Evolutionary conservation across 805 yeast genomes (phyloP), one percentile per base, ranked within the genome.

Genomic region (Saccharomycopsis lassenensis): DNA sequence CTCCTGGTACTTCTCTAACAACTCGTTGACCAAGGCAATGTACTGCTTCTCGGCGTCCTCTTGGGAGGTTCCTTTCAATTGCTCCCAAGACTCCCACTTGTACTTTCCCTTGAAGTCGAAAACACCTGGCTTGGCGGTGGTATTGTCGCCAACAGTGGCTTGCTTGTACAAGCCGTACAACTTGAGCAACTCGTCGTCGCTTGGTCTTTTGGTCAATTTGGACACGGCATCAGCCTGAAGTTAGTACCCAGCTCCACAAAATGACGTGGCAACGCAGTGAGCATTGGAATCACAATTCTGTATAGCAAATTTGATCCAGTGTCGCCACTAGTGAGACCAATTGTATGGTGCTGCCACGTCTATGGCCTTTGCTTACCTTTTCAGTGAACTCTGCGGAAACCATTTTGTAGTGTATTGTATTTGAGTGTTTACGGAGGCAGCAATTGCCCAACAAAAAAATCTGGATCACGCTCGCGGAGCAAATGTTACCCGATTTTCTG

Each of bases 51-150:
- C 97, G 43, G 98, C 98, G 24, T 85, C 96, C 49, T 74, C 94
- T 61, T 81, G 82, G 27, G 85, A 61, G 43, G 71, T 72, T 40
- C 98, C 98, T 65, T 82, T 80, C 54, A 78, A 65, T 51, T 75
- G 77, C 52, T 78, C 78, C 97, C 97, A 91, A 6, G 97, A 72
- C 56, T 87, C 89, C 97, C 97, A 91, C 70, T 91, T 91, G 73
- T 83, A 82, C 63, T 93, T 86, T 49, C 89, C 96, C 66, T 81
- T 85, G 65, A 91, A 71, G 63, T 86, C 94, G 59, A 91, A 84
- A 41, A 82, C 62, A 46, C 95, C 91, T 37, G 98, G 98, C 65
- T 84, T 83, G 38, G 69, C 65, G 44, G 94, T 81, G 50, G 56
- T 59, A 71, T 85, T 85, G 71, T 91, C 98, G 48, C 98, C 98